Base-by-base conservation (phyloP, 441 rosid species). In the Jatropha podagrica region DNA sequence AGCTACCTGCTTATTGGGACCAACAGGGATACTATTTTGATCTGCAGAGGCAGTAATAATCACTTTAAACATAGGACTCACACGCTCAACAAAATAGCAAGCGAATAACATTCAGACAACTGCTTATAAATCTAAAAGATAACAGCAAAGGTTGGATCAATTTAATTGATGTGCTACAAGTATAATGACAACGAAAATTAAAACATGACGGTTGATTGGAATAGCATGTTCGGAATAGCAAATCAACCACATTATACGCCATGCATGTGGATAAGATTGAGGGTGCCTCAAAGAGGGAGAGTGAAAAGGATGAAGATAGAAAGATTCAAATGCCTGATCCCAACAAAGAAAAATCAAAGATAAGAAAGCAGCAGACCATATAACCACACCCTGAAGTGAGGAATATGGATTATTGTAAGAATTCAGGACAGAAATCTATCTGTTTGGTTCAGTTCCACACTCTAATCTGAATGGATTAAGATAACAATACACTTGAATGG, bases 1-100 rank as follows among this genome's bases (percentile, higher is more conserved):
- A 72, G 56, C 18, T 60, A 94, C 97, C 93, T 84, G 91, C 75
- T 85, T 85, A 52, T 68, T 76, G 62, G 85, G 81, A 73, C 78
- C 84, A 77, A 40, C 62, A 70, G 70, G 68, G 40, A 38, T 38
- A 77, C 73, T 84, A 81, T 76, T 77, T 83, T 78, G 85, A 88
- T 84, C 98, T 94, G 94, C 84, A 85, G 38, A 74, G 69, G 75
- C 44, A 66, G 77, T 13, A 78, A 70, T 10, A 64, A 75, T 52
- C 41, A 78, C 59, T 69, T 76, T 41, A 54, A 72, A 49, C 15
- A 42, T 7, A 37, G 17, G 67, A 62, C 3, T 32, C 15, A 17
- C 10, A 40, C 23, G 15, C 46, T 14, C 4, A 63, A 63, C 18
- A 61, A 14, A 63, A 37, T 49, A 37, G 40, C 70, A 32, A 49